These are phyloP conservation scores for Colletotrichum agaves DNA, from an alignment of 2,329 filamentous ascomycete species.

Conservation along the genomic window DNA sequence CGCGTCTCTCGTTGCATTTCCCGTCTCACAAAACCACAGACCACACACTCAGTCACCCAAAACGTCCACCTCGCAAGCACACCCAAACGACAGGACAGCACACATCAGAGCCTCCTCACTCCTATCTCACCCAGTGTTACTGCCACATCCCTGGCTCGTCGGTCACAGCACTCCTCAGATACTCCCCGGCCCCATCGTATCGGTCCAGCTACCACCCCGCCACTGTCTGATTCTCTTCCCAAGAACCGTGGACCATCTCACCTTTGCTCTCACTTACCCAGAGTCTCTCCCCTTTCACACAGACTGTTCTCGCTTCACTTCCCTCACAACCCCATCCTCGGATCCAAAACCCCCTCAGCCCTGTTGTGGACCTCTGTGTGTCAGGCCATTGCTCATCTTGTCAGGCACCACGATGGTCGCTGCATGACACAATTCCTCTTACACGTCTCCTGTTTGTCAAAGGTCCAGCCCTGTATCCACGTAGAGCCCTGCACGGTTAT, in stretches of 20 bases:
- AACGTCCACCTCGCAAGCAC: conserved; percentile 2
- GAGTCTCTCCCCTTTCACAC: neutral
- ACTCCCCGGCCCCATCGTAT: conserved; percentile 5
- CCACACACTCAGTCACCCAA: neutral
- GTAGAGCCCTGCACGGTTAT: conserved; percentile 29
- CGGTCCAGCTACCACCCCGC: conserved; percentile 15
- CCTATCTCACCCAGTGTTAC: neutral
- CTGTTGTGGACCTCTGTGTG: conserved; percentile 34
- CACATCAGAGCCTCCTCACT: neutral
- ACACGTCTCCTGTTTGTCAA: conserved; percentile 32
- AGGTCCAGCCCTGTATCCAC: conserved; percentile 26
- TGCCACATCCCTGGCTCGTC: neutral
- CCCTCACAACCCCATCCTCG: conserved; percentile 1
- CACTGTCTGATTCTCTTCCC: conserved; percentile 9
- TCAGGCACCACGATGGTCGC: conserved; percentile 33
- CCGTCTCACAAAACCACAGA: conserved; percentile 32
- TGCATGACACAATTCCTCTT: conserved; percentile 38
- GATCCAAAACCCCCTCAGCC: conserved; percentile 31
- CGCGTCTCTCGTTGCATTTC: conserved; percentile 32
- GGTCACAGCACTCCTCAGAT: conserved; percentile 19
- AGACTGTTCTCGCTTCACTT: neutral
- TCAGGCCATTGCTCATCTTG: conserved; percentile 33
- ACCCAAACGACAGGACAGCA: neutral
- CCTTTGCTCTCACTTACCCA: neutral
- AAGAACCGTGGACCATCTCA: too few species aligned